phyloP scores from a whole-genome alignment of 1,139 yeast species.

The Debaryomyces nepalensis region DNA sequence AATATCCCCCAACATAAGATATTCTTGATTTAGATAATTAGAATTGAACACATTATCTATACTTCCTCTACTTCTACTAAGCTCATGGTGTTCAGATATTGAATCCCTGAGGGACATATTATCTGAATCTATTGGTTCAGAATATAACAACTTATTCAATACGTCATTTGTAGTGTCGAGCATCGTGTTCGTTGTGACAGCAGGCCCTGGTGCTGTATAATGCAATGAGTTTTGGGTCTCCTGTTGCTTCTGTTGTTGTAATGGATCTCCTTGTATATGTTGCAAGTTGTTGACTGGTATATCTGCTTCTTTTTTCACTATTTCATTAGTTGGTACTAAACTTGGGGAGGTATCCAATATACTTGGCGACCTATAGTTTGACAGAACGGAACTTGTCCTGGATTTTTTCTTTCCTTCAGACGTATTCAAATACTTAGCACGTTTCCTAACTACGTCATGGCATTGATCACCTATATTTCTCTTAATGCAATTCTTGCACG shows the following conservation, averaged over 20 bases:
- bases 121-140: constrained; percentile 18
- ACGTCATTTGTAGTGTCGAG: constrained; percentile 47
- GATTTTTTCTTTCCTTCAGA: constrained; percentile 11
- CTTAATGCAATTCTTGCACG: constrained; percentile 71
- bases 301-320: constrained; percentile 3
- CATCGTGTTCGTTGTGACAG: constrained; percentile 23
- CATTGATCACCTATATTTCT: constrained; percentile 60
- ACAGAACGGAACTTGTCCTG: constrained; percentile 13
- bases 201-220: constrained; percentile 5
- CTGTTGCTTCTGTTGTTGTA: constrained; percentile 2
- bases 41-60: constrained; percentile 35
- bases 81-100: constrained; percentile 13
- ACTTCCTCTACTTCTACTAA: constrained; percentile 13
- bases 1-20: constrained; percentile 61
- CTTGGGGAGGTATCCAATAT: not conserved
- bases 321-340: not conserved
- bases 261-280: constrained; percentile 4
- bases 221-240: not conserved
- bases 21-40: constrained; percentile 58
- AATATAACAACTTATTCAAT: constrained; percentile 31
- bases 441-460: constrained; percentile 61
- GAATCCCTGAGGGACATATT: constrained; percentile 27
- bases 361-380: constrained; percentile 8
- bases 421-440: constrained; percentile 47
- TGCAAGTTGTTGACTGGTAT: too few species aligned